Evolutionary conservation across 345 rosid species (phyloP).

Genomic region (Pistacia vera): DNA sequence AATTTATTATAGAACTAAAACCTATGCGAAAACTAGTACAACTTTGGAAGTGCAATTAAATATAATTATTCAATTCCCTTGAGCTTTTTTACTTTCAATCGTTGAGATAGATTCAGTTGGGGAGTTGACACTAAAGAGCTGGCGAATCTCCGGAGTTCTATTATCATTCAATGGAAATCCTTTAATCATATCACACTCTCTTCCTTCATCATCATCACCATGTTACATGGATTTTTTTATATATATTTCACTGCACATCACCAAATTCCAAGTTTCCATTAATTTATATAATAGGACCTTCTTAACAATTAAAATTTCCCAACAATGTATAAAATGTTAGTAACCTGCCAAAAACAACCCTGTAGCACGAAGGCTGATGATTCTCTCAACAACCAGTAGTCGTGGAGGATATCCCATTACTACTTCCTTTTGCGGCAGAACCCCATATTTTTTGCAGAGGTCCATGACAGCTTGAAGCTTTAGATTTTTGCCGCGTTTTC

Average conservation of each 20-base stretch:
- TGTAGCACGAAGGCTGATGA: constrained; percentile 42
- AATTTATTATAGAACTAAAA: too few species aligned
- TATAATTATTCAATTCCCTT: too few species aligned
- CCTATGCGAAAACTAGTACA: too few species aligned
- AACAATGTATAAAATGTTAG: too few species aligned
- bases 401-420: constrained; percentile 55
- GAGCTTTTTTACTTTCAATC: neutral
- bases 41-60: too few species aligned
- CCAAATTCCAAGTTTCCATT: too few species aligned
- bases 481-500: constrained; percentile 28
- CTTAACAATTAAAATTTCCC: too few species aligned
- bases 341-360: constrained; percentile 59
- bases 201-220: constrained; percentile 49
- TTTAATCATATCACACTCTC: constrained; percentile 45
- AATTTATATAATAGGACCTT: too few species aligned
- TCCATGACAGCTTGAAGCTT: constrained; percentile 51
- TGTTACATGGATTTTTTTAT: constrained; percentile 43
- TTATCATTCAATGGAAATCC: constrained; percentile 27
- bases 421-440: constrained; percentile 43
- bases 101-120: constrained; percentile 31
- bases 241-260: constrained; percentile 22
- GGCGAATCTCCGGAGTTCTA: constrained; percentile 32
- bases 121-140: constrained; percentile 36
- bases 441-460: constrained; percentile 44
- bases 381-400: constrained; percentile 36